Conservation (phyloP, 768 basidiomycete species). For the Tricholoma terreum region DNA sequence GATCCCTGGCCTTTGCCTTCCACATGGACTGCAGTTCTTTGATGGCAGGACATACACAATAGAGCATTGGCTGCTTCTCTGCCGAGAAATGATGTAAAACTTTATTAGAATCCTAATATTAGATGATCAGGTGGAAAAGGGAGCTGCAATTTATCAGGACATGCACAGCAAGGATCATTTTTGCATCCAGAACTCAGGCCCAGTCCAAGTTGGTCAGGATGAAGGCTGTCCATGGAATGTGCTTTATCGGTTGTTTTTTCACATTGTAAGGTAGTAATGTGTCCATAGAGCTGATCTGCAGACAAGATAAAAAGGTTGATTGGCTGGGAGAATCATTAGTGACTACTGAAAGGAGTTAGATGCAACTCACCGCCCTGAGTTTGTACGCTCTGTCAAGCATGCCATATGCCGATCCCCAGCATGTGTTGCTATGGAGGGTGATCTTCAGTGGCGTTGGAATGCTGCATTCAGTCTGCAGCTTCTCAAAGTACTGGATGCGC, state of each 20-base stretch:
- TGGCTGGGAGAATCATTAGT: conserved; percentile 3
- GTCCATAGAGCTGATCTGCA: conserved; percentile 8
- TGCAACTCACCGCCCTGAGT: conserved; percentile 9
- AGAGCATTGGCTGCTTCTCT: conserved; percentile 21
- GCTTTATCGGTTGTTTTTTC: background rate
- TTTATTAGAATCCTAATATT: conserved; percentile 20
- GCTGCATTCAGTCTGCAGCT: conserved; percentile 16
- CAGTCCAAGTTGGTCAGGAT: conserved; percentile 1
- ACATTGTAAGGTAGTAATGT: conserved; percentile 6
- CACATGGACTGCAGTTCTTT: conserved; percentile 16
- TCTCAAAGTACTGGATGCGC: conserved; percentile 20
- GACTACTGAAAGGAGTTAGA: too few relatives aligned
- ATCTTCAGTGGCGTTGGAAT: conserved; percentile 17
- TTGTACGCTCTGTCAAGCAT: conserved; percentile 5
- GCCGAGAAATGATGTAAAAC: conserved; percentile 23
- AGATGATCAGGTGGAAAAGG: too few relatives aligned
- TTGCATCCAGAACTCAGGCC: conserved; percentile 3
- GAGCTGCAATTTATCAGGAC: conserved; percentile 2
- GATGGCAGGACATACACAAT: conserved; percentile 20
- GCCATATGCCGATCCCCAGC: conserved; percentile 14
- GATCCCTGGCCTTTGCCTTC: conserved; percentile 6
- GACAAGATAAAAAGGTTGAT: conserved; percentile 9
- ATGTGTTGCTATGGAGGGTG: conserved; percentile 15
- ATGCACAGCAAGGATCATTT: conserved; percentile 5
- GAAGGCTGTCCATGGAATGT: conserved; percentile 10